Evolutionary conservation across 495 filamentous ascomycete genomes (phyloP).

Genomic region (Hypoxylon lenormandii): DNA sequence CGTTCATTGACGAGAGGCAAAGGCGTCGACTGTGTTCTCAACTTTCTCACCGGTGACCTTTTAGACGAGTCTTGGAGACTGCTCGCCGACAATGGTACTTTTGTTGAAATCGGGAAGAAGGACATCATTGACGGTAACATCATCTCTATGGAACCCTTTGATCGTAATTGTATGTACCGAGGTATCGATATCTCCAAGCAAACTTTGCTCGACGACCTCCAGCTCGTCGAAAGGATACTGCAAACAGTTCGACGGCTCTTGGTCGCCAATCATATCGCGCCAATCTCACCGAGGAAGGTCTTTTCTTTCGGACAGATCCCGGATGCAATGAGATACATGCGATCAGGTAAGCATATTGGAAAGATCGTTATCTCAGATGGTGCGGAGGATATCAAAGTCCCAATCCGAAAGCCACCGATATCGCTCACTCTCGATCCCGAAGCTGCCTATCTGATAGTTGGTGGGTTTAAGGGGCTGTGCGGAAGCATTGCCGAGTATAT

Average conservation of each 20-base stretch:
- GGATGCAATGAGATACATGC: conserved; percentile 63
- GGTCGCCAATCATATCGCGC: too few species aligned
- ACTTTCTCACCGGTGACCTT: conserved; percentile 60
- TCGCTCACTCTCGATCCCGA: background rate
- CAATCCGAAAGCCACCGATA: background rate
- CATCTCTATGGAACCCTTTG: conserved; percentile 53
- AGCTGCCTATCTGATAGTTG: background rate
- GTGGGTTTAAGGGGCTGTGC: background rate
- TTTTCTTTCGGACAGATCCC: conserved; percentile 63
- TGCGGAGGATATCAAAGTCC: too few species aligned
- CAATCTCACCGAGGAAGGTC: conserved; percentile 38
- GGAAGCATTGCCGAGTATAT: background rate
- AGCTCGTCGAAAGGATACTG: too few species aligned
- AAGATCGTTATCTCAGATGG: conserved; percentile 63
- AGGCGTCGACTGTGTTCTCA: conserved; percentile 64
- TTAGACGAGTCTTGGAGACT: conserved; percentile 58
- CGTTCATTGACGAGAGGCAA: conserved; percentile 1
- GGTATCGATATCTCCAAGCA: conserved; percentile 48
- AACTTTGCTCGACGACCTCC: too few species aligned
- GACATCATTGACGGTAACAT: conserved; percentile 53
- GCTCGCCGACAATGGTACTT: conserved; percentile 55
- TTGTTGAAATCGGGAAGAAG: conserved; percentile 59
- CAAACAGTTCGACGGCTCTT: too few species aligned
- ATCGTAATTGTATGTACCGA: conserved; percentile 56
- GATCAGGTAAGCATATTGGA: conserved; percentile 56